Percentiles rank a stretch among this genome's conserved stretches.
Evolutionary conservation across 805 yeast species (phyloP).

Genomic region (Pichia kluyveri): DNA sequence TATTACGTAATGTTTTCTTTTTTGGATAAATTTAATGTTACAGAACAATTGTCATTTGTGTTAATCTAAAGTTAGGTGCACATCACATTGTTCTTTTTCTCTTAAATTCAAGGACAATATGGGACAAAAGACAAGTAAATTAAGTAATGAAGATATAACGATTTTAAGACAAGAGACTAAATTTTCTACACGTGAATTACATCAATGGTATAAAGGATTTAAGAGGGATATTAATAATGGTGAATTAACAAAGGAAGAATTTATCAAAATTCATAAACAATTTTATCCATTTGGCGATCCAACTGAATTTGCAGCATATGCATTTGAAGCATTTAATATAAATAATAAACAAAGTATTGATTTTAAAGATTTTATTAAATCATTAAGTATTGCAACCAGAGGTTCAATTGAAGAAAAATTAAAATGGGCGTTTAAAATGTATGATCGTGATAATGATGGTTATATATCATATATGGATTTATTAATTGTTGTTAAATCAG

Average conservation of each 20-base stretch:
- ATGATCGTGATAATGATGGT: slow-evolving; percentile 79
- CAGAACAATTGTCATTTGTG: no score
- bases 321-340: slow-evolving; percentile 82
- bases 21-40: no score
- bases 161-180: slow-evolving; percentile 78
- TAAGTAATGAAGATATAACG: slow-evolving; percentile 82
- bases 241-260: slow-evolving; percentile 76
- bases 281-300: slow-evolving; percentile 99
- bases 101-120: slow-evolving; percentile 18
- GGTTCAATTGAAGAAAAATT: slow-evolving; percentile 81
- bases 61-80: no score
- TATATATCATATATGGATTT: slow-evolving; percentile 68
- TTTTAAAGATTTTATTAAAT: slow-evolving; percentile 86
- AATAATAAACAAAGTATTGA: slow-evolving; percentile 76
- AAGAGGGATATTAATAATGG: slow-evolving; percentile 91
- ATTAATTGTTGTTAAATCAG: slow-evolving; percentile 68
- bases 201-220: slow-evolving; percentile 98
- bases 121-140: slow-evolving; percentile 93
- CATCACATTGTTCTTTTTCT: no score
- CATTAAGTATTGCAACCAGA: slow-evolving; percentile 76
- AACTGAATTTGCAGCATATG: slow-evolving; percentile 76
- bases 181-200: slow-evolving; percentile 87
- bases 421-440: slow-evolving; percentile 81
- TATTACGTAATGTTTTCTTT: no score
- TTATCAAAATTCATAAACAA: slow-evolving; percentile 86